phyloP scores from a whole-genome alignment of 352 stramenopile species.

The Pythium monospermum region DNA sequence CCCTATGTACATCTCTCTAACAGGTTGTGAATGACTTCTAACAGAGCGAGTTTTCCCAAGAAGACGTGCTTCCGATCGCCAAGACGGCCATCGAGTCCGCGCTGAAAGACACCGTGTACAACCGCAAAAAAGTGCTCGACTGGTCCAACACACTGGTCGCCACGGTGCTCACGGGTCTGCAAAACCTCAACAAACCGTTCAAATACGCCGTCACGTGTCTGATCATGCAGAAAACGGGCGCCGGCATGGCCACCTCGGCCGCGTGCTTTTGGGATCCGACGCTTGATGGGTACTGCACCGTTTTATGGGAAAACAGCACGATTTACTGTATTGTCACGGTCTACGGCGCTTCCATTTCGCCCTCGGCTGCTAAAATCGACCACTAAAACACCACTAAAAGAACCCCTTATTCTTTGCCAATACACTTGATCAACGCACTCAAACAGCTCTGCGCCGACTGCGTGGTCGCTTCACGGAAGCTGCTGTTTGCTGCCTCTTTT shows the following conservation, averaged over 20 bases:
- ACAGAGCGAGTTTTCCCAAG: conserved; percentile 75
- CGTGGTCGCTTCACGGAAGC: conserved; percentile 26
- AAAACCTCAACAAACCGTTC: conserved; percentile 86
- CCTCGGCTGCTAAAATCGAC: conserved; percentile 64
- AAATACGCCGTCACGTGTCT: conserved; percentile 83
- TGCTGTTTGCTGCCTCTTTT: no score
- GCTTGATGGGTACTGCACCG: conserved; percentile 77
- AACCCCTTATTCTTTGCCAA: conserved; percentile 12
- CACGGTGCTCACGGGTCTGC: conserved; percentile 67
- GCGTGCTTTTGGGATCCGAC: conserved; percentile 75
- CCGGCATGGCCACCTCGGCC: conserved; percentile 58
- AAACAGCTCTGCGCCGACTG: conserved; percentile 50
- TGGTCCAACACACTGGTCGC: conserved; percentile 82
- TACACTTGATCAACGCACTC: conserved; percentile 25
- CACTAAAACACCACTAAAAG: conserved; percentile 29
- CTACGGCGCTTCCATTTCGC: conserved; percentile 79
- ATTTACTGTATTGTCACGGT: conserved; percentile 84
- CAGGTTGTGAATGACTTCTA: no score
- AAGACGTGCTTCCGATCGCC: conserved; percentile 70
- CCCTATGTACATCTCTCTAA: no score
- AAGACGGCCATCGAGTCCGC: conserved; percentile 72
- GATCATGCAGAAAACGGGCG: conserved; percentile 84
- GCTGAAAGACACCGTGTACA: conserved; percentile 82
- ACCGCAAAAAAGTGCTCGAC: conserved; percentile 82
- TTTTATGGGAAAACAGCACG: conserved; percentile 82